These are phyloP conservation scores for Cenococcum geophilum DNA, from an alignment of 495 filamentous ascomycete genomes.

Conservation along the genomic window DNA sequence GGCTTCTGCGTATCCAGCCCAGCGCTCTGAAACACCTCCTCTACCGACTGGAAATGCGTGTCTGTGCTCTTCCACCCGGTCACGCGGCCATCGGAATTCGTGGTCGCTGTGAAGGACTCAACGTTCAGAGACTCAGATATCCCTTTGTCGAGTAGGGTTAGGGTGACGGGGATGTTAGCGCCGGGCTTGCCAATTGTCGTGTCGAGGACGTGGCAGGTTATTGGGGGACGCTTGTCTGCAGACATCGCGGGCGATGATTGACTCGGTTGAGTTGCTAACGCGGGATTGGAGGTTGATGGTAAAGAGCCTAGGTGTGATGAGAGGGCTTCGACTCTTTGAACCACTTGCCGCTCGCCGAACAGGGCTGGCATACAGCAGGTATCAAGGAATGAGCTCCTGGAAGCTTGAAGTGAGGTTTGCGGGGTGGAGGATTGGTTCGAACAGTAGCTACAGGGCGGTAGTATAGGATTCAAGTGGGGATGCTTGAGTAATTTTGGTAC, in stretches of 20 bases:
- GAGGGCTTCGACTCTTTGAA: slow-evolving; percentile 7
- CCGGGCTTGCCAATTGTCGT: slow-evolving; percentile 61
- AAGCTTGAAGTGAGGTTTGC: not conserved
- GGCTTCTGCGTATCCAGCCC: slow-evolving; percentile 14
- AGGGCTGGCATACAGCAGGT: slow-evolving; percentile 1
- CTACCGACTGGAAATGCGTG: slow-evolving; percentile 43
- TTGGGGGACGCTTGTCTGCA: slow-evolving; percentile 52
- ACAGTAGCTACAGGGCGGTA: not conserved
- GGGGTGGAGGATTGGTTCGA: not conserved
- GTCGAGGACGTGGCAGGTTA: slow-evolving; percentile 73
- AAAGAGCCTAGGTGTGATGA: slow-evolving; percentile 5
- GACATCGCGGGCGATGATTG: not conserved
- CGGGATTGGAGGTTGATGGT: not conserved
- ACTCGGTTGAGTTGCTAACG: slow-evolving; percentile 1
- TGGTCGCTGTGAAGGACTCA: slow-evolving; percentile 56
- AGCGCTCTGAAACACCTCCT: slow-evolving; percentile 31
- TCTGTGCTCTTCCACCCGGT: slow-evolving; percentile 56
- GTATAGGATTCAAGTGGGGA: not conserved
- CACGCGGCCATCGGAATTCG: slow-evolving; percentile 83
- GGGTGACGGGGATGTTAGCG: slow-evolving; percentile 49
- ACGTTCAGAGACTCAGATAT: slow-evolving; percentile 32
- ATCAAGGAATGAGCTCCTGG: not conserved
- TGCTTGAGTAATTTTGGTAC: not conserved
- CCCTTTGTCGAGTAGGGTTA: slow-evolving; percentile 44
- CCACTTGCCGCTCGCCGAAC: not conserved